Base-by-base conservation (phyloP, 164 flowering plant genomes). In the Dillenia turbinata region DNA sequence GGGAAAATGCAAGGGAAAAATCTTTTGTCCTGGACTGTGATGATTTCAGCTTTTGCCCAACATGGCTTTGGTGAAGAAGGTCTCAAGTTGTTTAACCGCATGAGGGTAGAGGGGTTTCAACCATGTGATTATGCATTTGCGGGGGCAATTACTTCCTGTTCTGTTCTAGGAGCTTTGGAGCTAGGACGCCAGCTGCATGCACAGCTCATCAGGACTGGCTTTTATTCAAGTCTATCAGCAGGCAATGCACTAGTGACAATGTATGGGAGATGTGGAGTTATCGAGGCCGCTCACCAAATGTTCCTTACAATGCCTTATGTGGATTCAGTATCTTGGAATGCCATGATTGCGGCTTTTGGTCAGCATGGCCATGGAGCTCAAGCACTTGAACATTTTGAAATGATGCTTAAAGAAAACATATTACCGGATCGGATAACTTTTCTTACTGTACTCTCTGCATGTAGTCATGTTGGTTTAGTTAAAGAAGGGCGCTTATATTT, bases 91-190 rank as follows among this genome's bases (percentile, higher is more conserved):
- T 85, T 91, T 64, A 75, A 73, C 64, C 74, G 71, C 16, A 89
- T 89, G 90, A 72, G 68, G 57, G 49, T 60, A n/a, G 76, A 79
- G 45, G 86, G 85, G 14, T 55, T 80, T 24, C 64, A 77, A 50
- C 93, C 90, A 2, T 89, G 96, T 70, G 97, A 91, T 56, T 87
- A 78, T 69, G 72, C 86, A 46, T 87, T 82, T 78, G 81, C 92
- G 3, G 89, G 91, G 52, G 95, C 87, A 52, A 73, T 87, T 44
- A 79, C 73, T 49, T 75, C 93, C 47, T 83, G 93, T 70, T 76
- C 88, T 6, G 81, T 69, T 33, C 93, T 91, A 63, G 97, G 90
- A 67, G 80, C 88, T 46, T 55, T 89, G 65, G 78, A 87, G 66
- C 78, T 78, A 61, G 97, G 96, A 12, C 70, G 81, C 10, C 91